phyloP scores from a whole-genome alignment of 208 protist species.

The Balamuthia mandrillaris region DNA sequence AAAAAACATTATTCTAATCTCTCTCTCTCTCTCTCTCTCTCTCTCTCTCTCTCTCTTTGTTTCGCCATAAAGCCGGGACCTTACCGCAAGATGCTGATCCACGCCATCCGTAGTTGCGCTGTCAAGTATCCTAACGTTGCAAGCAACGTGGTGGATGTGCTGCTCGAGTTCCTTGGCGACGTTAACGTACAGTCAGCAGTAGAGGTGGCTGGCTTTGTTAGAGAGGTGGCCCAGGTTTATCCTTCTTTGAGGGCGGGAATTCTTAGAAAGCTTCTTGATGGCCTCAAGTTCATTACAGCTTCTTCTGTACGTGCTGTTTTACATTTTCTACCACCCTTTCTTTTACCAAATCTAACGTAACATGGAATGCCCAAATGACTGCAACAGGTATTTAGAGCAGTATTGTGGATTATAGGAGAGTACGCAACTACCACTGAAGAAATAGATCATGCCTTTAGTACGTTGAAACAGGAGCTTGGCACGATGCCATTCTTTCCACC shows the following conservation, averaged over 20 bases:
- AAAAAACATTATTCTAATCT: not conserved
- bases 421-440: constrained; percentile 75
- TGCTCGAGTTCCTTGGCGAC: constrained; percentile 92
- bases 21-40: not conserved
- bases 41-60: not conserved
- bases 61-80: constrained; percentile 53
- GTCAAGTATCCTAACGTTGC: constrained; percentile 83
- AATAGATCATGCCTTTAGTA: constrained; percentile 55
- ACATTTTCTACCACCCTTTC: not conserved
- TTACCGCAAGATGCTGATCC: constrained; percentile 87
- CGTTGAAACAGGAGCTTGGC: constrained; percentile 57
- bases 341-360: not conserved
- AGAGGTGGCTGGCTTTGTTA: constrained; percentile 89
- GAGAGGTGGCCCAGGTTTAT: constrained; percentile 87
- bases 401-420: constrained; percentile 86
- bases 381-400: constrained; percentile 49
- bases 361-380: too few relatives aligned
- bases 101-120: constrained; percentile 85
- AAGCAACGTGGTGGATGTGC: constrained; percentile 66
- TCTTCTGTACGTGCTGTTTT: constrained; percentile 31
- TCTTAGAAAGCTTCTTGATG: constrained; percentile 63
- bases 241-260: constrained; percentile 76
- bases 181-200: constrained; percentile 63
- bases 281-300: constrained; percentile 55
- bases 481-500: constrained; percentile 57